A percentile compares a stretch with the other conserved stretches of the same genome.
Conservation (phyloP, 495 filamentous ascomycete species). For the Hyaloscypha hepaticicola region DNA sequence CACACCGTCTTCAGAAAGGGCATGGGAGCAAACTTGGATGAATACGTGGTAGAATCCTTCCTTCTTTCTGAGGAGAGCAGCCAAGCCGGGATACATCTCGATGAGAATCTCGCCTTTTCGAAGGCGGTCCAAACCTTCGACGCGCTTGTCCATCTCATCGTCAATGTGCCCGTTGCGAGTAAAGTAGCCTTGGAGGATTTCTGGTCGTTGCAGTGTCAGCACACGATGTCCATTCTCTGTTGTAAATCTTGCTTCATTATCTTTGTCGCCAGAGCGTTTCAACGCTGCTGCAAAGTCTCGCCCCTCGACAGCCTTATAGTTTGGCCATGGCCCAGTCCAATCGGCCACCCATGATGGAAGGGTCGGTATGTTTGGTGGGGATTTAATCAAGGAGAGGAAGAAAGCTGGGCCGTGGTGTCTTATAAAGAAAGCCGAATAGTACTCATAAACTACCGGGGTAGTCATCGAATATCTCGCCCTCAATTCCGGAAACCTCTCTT, state of each 20-base stretch:
- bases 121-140: constrained; percentile 1
- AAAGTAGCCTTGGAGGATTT: constrained; percentile 25
- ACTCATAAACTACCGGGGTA: constrained; percentile 12
- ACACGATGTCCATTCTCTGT: constrained; percentile 4
- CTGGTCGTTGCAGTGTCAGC: constrained; percentile 17
- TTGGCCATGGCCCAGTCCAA: constrained; percentile 26
- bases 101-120: constrained; percentile 5
- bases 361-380: neutral
- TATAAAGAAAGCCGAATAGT: constrained; percentile 21
- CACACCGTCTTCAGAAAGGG: constrained; percentile 21
- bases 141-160: neutral
- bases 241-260: constrained; percentile 6
- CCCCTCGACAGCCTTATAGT: constrained; percentile 14
- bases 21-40: constrained; percentile 27
- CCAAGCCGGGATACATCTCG: constrained; percentile 19
- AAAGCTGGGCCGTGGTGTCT: constrained; percentile 23
- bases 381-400: constrained; percentile 25
- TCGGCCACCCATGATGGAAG: constrained; percentile 27
- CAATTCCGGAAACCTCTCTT: neutral
- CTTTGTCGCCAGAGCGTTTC: constrained; percentile 9
- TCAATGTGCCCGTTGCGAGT: constrained; percentile 19
- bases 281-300: constrained; percentile 6
- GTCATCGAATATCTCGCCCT: constrained; percentile 11
- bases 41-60: constrained; percentile 21
- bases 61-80: constrained; percentile 18